Evolutionary conservation across 805 yeast species (phyloP).

Genomic region (Komagataella ulmi): DNA sequence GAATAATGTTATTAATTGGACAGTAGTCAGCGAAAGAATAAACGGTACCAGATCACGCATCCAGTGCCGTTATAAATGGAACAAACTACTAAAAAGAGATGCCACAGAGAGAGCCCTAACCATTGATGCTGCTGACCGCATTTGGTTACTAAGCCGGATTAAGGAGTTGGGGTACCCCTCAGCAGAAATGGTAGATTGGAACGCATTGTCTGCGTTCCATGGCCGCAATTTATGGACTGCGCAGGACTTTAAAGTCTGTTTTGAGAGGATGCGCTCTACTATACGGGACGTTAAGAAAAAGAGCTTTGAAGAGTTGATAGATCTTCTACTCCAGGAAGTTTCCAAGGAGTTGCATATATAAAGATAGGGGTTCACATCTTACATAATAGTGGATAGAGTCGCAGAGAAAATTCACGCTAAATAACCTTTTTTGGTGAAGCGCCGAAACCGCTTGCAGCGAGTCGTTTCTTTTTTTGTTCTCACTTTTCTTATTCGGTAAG

Average conservation of each 20-base stretch:
- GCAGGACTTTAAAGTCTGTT: constrained; percentile 45
- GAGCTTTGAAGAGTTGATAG: constrained; percentile 18
- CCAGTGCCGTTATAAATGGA: constrained; percentile 95
- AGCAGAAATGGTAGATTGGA: constrained; percentile 39
- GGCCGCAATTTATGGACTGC: constrained; percentile 40
- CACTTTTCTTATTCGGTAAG: not conserved
- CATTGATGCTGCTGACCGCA: constrained; percentile 31
- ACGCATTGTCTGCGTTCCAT: constrained; percentile 32
- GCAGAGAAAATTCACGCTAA: not conserved
- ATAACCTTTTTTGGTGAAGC: not conserved
- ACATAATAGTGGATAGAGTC: not conserved
- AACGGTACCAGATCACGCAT: constrained; percentile 81
- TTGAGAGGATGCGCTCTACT: constrained; percentile 41
- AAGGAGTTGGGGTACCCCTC: constrained; percentile 27
- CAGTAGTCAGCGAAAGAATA: constrained; percentile 80
- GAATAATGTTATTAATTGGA: constrained; percentile 67
- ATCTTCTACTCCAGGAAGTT: constrained; percentile 9
- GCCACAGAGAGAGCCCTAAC: constrained; percentile 27
- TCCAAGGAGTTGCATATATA: constrained; percentile 1
- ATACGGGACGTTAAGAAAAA: constrained; percentile 34
- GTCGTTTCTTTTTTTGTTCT: not conserved
- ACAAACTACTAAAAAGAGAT: constrained; percentile 57
- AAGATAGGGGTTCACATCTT: not conserved
- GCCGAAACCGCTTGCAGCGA: not conserved
- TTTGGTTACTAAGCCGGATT: constrained; percentile 34